Evolutionary conservation across 331 rosid species (phyloP).

Genomic region (Rhamnella rubrinervis): DNA sequence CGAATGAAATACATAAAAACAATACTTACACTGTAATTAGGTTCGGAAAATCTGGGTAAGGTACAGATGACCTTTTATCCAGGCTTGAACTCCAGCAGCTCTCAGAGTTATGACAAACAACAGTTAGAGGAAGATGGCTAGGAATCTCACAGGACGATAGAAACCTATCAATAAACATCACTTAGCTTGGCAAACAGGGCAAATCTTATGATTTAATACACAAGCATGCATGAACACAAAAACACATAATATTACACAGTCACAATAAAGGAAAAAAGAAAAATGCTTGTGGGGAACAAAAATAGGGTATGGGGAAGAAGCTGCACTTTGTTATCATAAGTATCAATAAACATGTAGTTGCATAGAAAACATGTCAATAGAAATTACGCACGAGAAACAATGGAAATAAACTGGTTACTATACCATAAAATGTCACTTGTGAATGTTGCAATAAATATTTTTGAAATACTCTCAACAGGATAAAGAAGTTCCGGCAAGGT

Average conservation of each 20-base stretch:
- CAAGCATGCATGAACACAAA: not conserved
- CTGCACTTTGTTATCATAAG: no score
- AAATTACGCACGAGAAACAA: slow-evolving; percentile 14
- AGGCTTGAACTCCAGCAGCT: slow-evolving; percentile 72
- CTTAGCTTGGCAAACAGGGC: not conserved
- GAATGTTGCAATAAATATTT: slow-evolving; percentile 73
- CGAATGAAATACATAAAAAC: slow-evolving; percentile 8
- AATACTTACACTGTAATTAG: slow-evolving; percentile 55
- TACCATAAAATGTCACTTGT: slow-evolving; percentile 76
- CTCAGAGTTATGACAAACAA: slow-evolving; percentile 70
- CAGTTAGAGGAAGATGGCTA: slow-evolving; percentile 56
- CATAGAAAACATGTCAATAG: no score
- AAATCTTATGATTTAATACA: no score
- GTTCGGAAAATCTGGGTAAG: slow-evolving; percentile 65
- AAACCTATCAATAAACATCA: slow-evolving; percentile 51
- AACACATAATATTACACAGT: not conserved
- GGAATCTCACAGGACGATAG: slow-evolving; percentile 70
- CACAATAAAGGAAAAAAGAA: no score
- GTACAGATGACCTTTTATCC: slow-evolving; percentile 50
- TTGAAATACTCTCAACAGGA: slow-evolving; percentile 61
- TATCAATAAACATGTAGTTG: no score
- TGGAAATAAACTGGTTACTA: slow-evolving; percentile 14
- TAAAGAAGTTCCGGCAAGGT: slow-evolving; percentile 66
- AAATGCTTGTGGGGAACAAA: no score
- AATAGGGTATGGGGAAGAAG: no score